Evolutionary conservation across 495 filamentous ascomycete genomes (phyloP), one percentile per base, ranked within the genome.

Genomic region (Physcia stellaris): DNA sequence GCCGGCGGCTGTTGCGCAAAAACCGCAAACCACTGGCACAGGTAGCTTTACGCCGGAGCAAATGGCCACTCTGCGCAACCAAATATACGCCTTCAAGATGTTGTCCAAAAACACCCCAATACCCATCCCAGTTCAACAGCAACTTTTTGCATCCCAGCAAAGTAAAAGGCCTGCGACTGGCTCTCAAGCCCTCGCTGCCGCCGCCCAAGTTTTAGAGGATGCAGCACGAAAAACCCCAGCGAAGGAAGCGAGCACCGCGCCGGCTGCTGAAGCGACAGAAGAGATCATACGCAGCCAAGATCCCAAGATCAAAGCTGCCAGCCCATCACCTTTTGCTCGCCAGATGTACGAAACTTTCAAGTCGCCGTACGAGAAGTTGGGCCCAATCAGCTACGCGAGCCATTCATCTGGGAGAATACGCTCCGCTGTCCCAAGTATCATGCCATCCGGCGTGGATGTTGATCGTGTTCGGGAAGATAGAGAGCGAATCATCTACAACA

Each of bases 401-500:
- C 87, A 96, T 52, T 64, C 64, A 5, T 64, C 66, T 21, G 73
- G 87, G 32, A 68, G 73, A 27, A 78, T 81, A 28, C 76, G 87
- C 30, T 66, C 73, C 20, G 74, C 83, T 43, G 74, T 95, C 27
- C 83, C 87, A 0, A 84, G 82, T 50, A 74, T 92, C 34, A 86
- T 93, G 64, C 86, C 88, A 7, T 65, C 76, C 10, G 90, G 90
- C n/a, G 37, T 47, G 6, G 80, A 87, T 49, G 69, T 86, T 40
- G 84, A 92, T 39, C 75, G 80, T 45, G 55, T 92, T 38, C 73
- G 81, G 31, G 77, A 86, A 40, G 86, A 94, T 48, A 73, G 86
- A 7, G 90, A 95, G 53, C 72, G 78, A 34, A 79, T 92, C 33
- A 63, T 90, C 24, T 88, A 86, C 61, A 95, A 96, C 51, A 77